Evolutionary conservation across 441 rosid species (phyloP), one percentile per base, ranked within the genome.

Genomic region (Capsella rubella): DNA sequence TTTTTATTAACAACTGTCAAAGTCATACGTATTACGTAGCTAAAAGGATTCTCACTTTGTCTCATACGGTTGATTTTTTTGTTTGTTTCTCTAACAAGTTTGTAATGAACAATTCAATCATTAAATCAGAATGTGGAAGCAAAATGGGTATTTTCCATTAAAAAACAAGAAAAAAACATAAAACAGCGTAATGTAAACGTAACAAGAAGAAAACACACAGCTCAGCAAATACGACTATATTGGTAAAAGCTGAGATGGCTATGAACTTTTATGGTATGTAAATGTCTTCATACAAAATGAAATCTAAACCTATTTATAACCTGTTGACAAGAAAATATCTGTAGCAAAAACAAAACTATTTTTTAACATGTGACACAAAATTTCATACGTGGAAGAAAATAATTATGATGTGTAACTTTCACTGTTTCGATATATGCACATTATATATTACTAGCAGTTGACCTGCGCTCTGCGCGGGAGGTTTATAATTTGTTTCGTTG

Each of bases 211-310:
- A 35, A 34, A 34, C 37, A 34, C 37, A 51, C 28, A 51, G 15
- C 50, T 52, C 60, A 66, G 39, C 50, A 52, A 21, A 51, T 49
- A 1, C 49, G n/a, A 51, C 49, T 37, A 37, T 25, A 14, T 37
- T 8, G 11, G 50, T 52, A n/a, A 66, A 21, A 66, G 39, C 16
- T 66, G 50, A 66, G 25, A 25, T 43, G 53, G 67, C 67, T 64
- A 35, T 35, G 47, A 34, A 65, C 43, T 50, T 16, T 31, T 29
- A 11, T 31, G 40, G 11, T 66, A 14, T 18, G 42, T 10, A 50
- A 12, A 64, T 64, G 35, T 65, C 15, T 39, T 28, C 1, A 39
- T 67, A 31, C 52, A 16, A 55, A 42, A 31, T 63, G 53, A 42
- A 31, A 62, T 28, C 2, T 63, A 16, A 62, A 62, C 21, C 39